These are phyloP conservation scores for Besnoitia besnoiti DNA, from an alignment of 169 alveolate species.

Conservation along the genomic window DNA sequence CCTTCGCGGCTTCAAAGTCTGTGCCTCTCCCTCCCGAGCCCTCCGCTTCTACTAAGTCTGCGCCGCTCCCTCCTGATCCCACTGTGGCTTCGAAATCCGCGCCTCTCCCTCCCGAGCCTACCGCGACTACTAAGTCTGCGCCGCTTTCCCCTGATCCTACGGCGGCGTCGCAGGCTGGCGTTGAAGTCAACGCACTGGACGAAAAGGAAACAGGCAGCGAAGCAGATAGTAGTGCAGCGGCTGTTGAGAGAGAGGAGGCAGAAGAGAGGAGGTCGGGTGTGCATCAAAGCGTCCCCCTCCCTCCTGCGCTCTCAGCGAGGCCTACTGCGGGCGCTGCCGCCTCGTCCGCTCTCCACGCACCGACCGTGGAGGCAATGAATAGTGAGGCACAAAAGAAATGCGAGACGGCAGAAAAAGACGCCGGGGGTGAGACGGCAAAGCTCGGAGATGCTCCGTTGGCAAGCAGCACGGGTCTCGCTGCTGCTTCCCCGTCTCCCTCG, in stretches of 20 bases:
- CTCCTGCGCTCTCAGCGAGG: neutral
- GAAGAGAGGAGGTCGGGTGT: no score
- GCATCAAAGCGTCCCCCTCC: neutral
- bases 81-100: neutral
- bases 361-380: neutral
- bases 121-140: no score
- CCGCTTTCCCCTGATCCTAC: constrained; percentile 24
- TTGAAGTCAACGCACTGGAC: neutral
- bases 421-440: no score
- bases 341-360: neutral
- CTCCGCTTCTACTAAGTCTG: neutral
- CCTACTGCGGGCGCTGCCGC: neutral
- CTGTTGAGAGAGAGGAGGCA: neutral
- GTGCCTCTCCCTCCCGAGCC: constrained; percentile 23
- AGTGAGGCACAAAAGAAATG: neutral
- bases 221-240: neutral
- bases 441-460: no score
- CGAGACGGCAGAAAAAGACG: no score
- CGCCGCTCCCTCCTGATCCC: constrained; percentile 30
- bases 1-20: neutral
- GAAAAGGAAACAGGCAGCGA: neutral
- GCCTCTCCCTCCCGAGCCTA: constrained; percentile 2
- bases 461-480: no score
- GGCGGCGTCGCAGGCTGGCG: neutral
- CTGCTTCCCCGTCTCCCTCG: neutral